A percentile compares a stretch with the other conserved stretches of the same genome.
Evolutionary conservation across 768 basidiomycete species (phyloP).

Genomic region (Suillus variegatus): DNA sequence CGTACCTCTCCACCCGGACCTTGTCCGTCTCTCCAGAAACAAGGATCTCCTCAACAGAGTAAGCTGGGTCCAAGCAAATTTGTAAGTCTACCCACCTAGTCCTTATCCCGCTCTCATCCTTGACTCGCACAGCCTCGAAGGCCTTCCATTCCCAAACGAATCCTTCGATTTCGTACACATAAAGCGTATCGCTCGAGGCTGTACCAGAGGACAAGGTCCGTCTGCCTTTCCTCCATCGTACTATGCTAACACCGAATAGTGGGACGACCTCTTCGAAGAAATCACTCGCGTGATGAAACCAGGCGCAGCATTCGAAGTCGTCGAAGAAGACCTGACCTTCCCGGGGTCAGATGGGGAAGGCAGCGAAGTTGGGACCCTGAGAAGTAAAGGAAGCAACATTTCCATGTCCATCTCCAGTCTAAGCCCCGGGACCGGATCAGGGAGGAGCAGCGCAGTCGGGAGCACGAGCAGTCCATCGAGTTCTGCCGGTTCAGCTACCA

Average conservation of each 20-base stretch:
- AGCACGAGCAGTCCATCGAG: background rate
- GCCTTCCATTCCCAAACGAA: constrained; percentile 67
- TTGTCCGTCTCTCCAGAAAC: constrained; percentile 52
- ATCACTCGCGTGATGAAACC: constrained; percentile 71
- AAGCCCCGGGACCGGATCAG: background rate
- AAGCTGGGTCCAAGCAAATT: constrained; percentile 73
- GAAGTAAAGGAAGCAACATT: background rate
- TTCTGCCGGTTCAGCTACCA: background rate
- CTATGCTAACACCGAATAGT: constrained; percentile 38
- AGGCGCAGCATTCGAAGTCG: constrained; percentile 73
- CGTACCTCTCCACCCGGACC: constrained; percentile 70
- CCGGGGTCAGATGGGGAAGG: constrained; percentile 42
- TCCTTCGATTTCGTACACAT: constrained; percentile 83
- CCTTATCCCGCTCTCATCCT: background rate
- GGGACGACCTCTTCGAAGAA: constrained; percentile 71
- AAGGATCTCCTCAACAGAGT: constrained; percentile 59
- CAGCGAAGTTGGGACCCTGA: constrained; percentile 1
- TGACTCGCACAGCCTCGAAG: constrained; percentile 51
- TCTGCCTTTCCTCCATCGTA: background rate
- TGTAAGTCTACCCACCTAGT: constrained; percentile 44
- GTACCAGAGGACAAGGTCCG: constrained; percentile 75
- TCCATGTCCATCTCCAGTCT: background rate
- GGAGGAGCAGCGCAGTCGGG: background rate
- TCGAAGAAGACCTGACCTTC: constrained; percentile 77
- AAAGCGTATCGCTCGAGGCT: constrained; percentile 45